Conservation (phyloP, 768 basidiomycete species). For the Fomitopsis serialis region DNA sequence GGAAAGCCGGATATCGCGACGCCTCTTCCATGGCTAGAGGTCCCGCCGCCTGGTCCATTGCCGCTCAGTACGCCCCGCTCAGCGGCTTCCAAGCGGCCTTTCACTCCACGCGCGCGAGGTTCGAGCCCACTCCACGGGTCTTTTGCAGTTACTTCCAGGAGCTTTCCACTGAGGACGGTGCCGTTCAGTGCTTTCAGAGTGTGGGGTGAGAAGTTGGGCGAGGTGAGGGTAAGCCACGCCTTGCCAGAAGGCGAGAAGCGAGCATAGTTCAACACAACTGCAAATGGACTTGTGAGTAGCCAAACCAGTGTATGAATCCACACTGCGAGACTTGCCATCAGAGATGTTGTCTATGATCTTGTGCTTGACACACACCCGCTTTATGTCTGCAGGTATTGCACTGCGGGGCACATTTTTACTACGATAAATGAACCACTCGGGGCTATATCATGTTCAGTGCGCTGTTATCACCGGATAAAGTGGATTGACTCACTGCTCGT, state of each 20-base stretch:
- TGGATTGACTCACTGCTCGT: neutral
- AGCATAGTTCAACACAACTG: slow-evolving; percentile 57
- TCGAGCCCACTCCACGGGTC: slow-evolving; percentile 10
- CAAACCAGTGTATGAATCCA: too few relatives aligned
- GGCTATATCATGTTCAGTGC: too few relatives aligned
- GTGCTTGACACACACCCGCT: slow-evolving; percentile 30
- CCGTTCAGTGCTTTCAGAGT: slow-evolving; percentile 39
- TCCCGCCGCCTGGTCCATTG: slow-evolving; percentile 48
- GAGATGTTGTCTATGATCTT: slow-evolving; percentile 20
- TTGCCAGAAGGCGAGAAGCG: slow-evolving; percentile 55
- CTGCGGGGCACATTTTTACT: slow-evolving; percentile 45
- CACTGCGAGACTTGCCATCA: slow-evolving; percentile 5
- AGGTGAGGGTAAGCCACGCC: slow-evolving; percentile 52
- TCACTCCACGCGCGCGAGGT: slow-evolving; percentile 30
- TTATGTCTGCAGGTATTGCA: slow-evolving; percentile 51
- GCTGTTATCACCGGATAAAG: too few relatives aligned
- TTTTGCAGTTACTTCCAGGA: slow-evolving; percentile 29
- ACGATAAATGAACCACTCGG: too few relatives aligned
- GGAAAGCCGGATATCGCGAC: slow-evolving; percentile 64
- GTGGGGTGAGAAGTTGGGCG: slow-evolving; percentile 36
- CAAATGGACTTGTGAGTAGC: too few relatives aligned
- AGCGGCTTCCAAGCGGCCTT: slow-evolving; percentile 35
- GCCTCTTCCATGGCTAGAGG: slow-evolving; percentile 41
- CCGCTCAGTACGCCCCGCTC: slow-evolving; percentile 30
- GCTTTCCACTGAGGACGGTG: slow-evolving; percentile 41